Evolutionary conservation across 202 grass and related monocot species (phyloP).

Genomic region (Schoenoplectus triqueter): DNA sequence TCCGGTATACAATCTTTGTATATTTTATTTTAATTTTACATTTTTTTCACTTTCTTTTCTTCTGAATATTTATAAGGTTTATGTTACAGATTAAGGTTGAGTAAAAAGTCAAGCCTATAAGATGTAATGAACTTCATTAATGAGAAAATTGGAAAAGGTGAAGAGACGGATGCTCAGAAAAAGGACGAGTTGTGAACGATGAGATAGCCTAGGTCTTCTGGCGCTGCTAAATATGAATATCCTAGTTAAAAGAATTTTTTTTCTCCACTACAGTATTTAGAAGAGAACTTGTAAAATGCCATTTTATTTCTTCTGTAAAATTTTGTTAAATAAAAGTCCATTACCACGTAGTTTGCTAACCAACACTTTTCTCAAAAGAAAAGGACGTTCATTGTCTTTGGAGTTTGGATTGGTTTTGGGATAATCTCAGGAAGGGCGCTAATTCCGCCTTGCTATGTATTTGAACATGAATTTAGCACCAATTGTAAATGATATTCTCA

Average conservation of each 20-base stretch:
- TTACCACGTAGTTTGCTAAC: neutral
- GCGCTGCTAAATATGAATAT: neutral
- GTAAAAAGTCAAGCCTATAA: slow-evolving; percentile 72
- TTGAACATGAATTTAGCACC: too few species aligned
- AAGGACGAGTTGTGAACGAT: slow-evolving; percentile 35
- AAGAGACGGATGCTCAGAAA: neutral
- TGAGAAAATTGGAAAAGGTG: slow-evolving; percentile 42
- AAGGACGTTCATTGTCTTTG: too few species aligned
- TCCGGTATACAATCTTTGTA: slow-evolving; percentile 53
- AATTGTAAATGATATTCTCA: too few species aligned
- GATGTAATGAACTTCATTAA: slow-evolving; percentile 68
- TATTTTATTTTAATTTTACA: neutral
- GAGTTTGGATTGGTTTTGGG: too few species aligned
- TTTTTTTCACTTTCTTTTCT: neutral
- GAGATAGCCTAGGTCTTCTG: neutral
- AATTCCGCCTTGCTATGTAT: too few species aligned
- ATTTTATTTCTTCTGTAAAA: slow-evolving; percentile 19
- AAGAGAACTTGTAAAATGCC: slow-evolving; percentile 28
- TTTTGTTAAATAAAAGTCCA: slow-evolving; percentile 17
- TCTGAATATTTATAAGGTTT: neutral
- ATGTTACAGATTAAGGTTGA: slow-evolving; percentile 70
- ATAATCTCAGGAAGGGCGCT: too few species aligned
- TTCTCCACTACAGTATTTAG: neutral
- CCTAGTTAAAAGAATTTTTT: slow-evolving; percentile 9
- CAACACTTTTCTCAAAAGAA: too few species aligned